Evolutionary conservation across 164 flowering plant genomes (phyloP), one percentile per base, ranked within the genome.

Genomic region (Brasenia schreberi): DNA sequence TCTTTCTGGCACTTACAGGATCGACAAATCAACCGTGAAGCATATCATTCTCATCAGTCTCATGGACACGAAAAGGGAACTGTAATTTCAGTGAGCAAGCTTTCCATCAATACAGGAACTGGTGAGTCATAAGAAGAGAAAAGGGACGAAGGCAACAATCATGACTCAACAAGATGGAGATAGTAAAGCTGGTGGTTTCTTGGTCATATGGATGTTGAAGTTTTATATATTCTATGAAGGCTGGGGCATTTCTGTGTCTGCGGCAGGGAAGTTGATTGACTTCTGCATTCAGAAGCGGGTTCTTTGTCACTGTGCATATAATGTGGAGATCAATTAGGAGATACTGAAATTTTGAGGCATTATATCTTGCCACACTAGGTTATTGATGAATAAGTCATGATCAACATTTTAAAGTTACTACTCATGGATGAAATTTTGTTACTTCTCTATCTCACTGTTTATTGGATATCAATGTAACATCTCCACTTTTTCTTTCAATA

Each of bases 11-110:
- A 65, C 45, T 27, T 77, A 71, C 79, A 84, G 88, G 89, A 82
- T 27, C 83, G 78, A 5, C 77, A 77, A 42, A 18, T 71, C 61
- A 81, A 70, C 18, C 72, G 74, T 72, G 89, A 83, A 62, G 39
- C 79, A 53, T 74, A 75, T 18, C 70, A 39, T 70, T 70, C 82
- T 5, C 67, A 66, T 43, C 70, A n/a, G 23, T 79, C 79, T 53
- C 66, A 65, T 68, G 68, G 65, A 12, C 81, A 61, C 19, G 74
- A 65, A 14, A 77, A 67, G 42, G 77, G 70, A 23, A 53, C 43
- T 52, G 27, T 69, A 33, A 84, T 65, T 64, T 18, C 73, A 68
- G 78, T 56, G 23, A 72, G 67, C 42, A 76, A 67, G 67, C 74
- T 68, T 62, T 42, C 62, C 33, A 72, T 43, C 61, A 77, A 68